Evolutionary conservation across 768 basidiomycete species (phyloP).

Genomic region (Trametes punicea): DNA sequence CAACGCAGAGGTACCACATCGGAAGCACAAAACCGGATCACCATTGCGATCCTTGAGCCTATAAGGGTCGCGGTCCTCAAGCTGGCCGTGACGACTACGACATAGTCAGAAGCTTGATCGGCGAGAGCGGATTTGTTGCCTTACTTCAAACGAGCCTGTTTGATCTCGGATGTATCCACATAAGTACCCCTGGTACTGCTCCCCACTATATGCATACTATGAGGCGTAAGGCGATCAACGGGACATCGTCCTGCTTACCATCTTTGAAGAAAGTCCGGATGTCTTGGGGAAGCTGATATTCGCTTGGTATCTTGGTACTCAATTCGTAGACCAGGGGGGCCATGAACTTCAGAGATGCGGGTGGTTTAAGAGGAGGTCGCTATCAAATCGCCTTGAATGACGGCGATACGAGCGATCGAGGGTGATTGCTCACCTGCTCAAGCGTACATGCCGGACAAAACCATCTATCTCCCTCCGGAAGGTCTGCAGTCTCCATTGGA

Average conservation of each 20-base stretch:
- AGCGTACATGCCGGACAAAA: conserved; percentile 72
- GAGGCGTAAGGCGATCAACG: background rate
- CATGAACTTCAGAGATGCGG: conserved; percentile 53
- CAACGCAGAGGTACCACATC: conserved; percentile 79
- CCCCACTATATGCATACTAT: conserved; percentile 50
- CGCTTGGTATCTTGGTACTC: conserved; percentile 66
- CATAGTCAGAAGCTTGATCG: background rate
- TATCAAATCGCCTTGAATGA: conserved; percentile 29
- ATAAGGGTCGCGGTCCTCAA: conserved; percentile 89
- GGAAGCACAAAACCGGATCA: conserved; percentile 83
- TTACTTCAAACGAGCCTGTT: conserved; percentile 79
- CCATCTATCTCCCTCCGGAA: conserved; percentile 78
- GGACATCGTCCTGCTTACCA: conserved; percentile 42
- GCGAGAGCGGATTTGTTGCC: conserved; percentile 31
- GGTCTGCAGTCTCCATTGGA: conserved; percentile 84
- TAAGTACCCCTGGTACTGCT: conserved; percentile 80
- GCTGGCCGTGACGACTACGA: conserved; percentile 74
- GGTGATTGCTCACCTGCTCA: conserved; percentile 48
- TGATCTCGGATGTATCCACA: conserved; percentile 73
- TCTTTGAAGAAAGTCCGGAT: conserved; percentile 82
- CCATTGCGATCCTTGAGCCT: conserved; percentile 84
- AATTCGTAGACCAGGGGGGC: conserved; percentile 70
- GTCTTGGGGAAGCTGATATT: conserved; percentile 86
- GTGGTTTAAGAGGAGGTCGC: conserved; percentile 67
- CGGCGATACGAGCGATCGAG: conserved; percentile 12